These are phyloP conservation scores for Mortierella alpina DNA, from an alignment of 192 early-diverging fungal species.

Conservation along the genomic window DNA sequence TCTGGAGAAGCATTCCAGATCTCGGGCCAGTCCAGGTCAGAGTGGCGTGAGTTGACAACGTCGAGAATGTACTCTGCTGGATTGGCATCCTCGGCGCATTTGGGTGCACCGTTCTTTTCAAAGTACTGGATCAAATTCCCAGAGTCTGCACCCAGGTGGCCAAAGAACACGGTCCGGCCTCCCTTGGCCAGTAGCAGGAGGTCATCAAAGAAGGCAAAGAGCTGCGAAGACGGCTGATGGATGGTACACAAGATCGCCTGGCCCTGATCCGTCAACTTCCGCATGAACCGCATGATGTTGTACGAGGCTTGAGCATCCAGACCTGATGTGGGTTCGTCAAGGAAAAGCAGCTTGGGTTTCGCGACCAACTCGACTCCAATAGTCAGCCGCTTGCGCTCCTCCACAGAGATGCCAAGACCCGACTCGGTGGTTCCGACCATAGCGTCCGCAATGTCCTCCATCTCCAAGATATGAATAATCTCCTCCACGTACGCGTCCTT, in stretches of 20 bases:
- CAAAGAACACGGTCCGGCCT: conserved; percentile 84
- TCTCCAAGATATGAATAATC: conserved; percentile 80
- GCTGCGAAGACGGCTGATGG: conserved; percentile 85
- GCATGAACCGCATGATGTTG: conserved; percentile 81
- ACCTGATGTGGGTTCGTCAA: conserved; percentile 94
- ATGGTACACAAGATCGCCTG: conserved; percentile 85
- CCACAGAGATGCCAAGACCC: conserved; percentile 85
- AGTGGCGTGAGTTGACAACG: conserved; percentile 74
- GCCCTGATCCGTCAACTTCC: conserved; percentile 70
- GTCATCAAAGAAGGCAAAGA: conserved; percentile 90
- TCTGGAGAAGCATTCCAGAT: conserved; percentile 74
- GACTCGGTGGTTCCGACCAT: conserved; percentile 78
- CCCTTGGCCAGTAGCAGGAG: conserved; percentile 83
- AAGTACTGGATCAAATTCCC: conserved; percentile 75
- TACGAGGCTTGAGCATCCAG: conserved; percentile 84
- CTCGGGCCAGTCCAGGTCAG: conserved; percentile 75
- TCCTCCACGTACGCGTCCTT: conserved; percentile 81
- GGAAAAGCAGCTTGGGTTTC: conserved; percentile 83
- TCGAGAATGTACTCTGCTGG: conserved; percentile 93
- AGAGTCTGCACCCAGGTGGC: conserved; percentile 77
- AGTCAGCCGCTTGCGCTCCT: conserved; percentile 89
- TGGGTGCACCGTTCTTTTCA: conserved; percentile 75
- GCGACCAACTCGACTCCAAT: conserved; percentile 89
- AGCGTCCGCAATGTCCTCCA: conserved; percentile 77
- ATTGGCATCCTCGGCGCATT: conserved; percentile 74